Base-by-base conservation (phyloP, 2,329 filamentous ascomycete species). In the Apiospora sp. region DNA sequence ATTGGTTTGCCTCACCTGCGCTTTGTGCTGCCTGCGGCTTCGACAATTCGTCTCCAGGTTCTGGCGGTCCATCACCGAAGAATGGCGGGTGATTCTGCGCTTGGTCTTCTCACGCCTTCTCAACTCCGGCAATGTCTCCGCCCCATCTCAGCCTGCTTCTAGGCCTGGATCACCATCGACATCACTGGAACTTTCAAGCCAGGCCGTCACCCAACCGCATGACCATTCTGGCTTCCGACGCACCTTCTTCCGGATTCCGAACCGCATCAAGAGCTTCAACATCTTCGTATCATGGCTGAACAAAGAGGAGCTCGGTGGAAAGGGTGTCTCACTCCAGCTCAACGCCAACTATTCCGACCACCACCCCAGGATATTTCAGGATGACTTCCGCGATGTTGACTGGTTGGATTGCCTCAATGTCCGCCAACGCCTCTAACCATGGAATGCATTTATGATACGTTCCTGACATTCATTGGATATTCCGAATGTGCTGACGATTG, bases 241-340 rank as follows among this genome's bases (percentile, higher is more conserved):
- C 34, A 37, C 34, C 24, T 49, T 67, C 51, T 71, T 71, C n/a
- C 16, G 41, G 16, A 44, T 61, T 14, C 58, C 69, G n/a, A 41
- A 46, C 22, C 49, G 72, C 14, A 43, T 71, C n/a, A 69, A 67
- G 37, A 44, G 49, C 27, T 67, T 73, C 34, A 51, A n/a, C 30
- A 12, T 73, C 13, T 69, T 69, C 64, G 41, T 71, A 19, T 46
- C 72, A 12, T 73, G 72, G 72, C 46, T 73, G 24, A 71, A 71
- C 44, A 69, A 67, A 19, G 69, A 69, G 12, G 69, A 54, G 3
- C 61, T 67, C 43, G 41, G 37, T 27, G 72, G 67, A 2, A 71
- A 48, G 24, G 51, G 70, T 30, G 46, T 73, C 43, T 71, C 72
- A 4, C 67, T 73, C 16, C 72, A 51, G 16, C 69, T 73, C 12